These are phyloP conservation scores for Bauhinia variegata DNA, from an alignment of 306 rosid species.

Conservation along the genomic window DNA sequence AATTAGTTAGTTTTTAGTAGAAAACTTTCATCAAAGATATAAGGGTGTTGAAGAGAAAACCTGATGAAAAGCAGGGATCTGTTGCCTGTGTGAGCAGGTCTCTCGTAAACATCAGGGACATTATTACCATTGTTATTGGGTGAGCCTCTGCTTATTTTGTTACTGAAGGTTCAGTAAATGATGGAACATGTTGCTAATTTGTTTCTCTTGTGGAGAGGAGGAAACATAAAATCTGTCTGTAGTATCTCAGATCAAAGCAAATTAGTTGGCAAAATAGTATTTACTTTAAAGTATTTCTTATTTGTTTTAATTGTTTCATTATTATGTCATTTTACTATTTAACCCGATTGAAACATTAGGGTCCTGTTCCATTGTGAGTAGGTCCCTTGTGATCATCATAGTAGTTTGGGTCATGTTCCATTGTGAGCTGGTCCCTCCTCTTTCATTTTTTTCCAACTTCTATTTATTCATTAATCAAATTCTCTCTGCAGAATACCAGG, in stretches of 20 bases:
- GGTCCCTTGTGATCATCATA: neutral
- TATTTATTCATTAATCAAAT: neutral
- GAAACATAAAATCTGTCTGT: too few species aligned
- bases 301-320: neutral
- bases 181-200: constrained; percentile 34
- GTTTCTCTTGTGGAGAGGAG: too few species aligned
- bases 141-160: constrained; percentile 59
- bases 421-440: neutral
- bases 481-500: constrained; percentile 68
- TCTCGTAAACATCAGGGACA: constrained; percentile 61
- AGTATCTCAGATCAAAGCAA: too few species aligned
- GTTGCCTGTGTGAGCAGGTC: constrained; percentile 46
- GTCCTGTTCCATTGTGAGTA: too few species aligned
- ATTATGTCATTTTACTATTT: too few species aligned
- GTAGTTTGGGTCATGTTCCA: too few species aligned
- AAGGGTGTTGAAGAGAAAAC: neutral
- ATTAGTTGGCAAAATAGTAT: too few species aligned
- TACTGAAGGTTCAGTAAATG: constrained; percentile 72
- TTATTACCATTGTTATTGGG: constrained; percentile 60
- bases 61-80: constrained; percentile 47
- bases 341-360: neutral
- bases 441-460: neutral
- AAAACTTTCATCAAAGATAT: too few species aligned
- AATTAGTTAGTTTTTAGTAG: too few species aligned
- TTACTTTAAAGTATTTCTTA: neutral